Conservation (phyloP, 306 rosid genomes). For the Chamaecrista fasciculata region DNA sequence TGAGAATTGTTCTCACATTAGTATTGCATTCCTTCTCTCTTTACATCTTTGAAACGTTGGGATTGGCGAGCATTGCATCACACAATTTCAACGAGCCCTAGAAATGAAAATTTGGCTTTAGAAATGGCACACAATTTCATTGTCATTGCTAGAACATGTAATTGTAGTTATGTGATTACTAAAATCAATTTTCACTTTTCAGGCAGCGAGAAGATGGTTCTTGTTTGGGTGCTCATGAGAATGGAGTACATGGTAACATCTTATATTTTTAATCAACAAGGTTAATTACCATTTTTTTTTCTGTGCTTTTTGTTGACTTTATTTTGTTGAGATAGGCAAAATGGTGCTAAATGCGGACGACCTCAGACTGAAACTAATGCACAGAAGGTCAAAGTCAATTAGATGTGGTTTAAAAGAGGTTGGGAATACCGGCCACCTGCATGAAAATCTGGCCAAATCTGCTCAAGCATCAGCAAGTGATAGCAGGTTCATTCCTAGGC, state of each 20-base stretch:
- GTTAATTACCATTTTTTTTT: background rate
- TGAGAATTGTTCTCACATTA: background rate
- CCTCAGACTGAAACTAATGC: slow-evolving; percentile 56
- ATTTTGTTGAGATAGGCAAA: slow-evolving; percentile 23
- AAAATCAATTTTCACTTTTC: slow-evolving; percentile 20
- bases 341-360: slow-evolving; percentile 44
- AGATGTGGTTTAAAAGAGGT: slow-evolving; percentile 29
- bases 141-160: slow-evolving; percentile 4
- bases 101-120: background rate
- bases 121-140: background rate
- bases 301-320: slow-evolving; percentile 15
- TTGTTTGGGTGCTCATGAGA: slow-evolving; percentile 19
- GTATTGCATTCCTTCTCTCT: background rate
- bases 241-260: slow-evolving; percentile 37
- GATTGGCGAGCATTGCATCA: background rate
- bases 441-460: slow-evolving; percentile 26
- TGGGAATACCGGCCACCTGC: slow-evolving; percentile 27
- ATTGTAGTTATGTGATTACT: background rate
- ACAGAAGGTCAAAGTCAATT: slow-evolving; percentile 40
- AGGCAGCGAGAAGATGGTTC: slow-evolving; percentile 49
- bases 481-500: slow-evolving; percentile 27
- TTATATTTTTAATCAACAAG: background rate
- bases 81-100: background rate
- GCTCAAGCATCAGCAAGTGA: slow-evolving; percentile 31
- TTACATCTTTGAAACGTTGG: background rate